phyloP scores from a whole-genome alignment of 257 asterid species.

The Solanum habrochaites region DNA sequence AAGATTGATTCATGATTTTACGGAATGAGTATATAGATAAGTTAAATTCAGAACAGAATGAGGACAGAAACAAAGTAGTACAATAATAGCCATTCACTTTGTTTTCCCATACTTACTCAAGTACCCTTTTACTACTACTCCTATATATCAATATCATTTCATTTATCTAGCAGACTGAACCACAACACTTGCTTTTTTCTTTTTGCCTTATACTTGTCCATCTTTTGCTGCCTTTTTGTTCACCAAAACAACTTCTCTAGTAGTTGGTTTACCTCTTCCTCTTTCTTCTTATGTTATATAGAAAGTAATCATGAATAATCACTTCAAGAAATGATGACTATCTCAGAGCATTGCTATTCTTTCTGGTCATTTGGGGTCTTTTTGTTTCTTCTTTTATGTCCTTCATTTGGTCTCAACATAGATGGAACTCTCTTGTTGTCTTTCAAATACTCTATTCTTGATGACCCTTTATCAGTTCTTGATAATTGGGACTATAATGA shows the following conservation, averaged over 20 bases:
- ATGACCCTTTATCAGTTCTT: slow-evolving; percentile 75
- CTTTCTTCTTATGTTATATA: slow-evolving; percentile 14
- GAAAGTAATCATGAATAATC: neutral
- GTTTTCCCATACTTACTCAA: slow-evolving; percentile 17
- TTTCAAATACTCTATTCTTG: slow-evolving; percentile 62
- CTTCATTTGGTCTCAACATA: slow-evolving; percentile 40
- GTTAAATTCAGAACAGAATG: neutral
- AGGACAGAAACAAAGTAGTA: slow-evolving; percentile 17
- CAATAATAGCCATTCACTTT: slow-evolving; percentile 4
- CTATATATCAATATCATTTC: neutral
- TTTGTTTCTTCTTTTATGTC: slow-evolving; percentile 23
- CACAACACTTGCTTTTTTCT: neutral
- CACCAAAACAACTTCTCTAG: slow-evolving; percentile 55
- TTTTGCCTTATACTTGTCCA: slow-evolving; percentile 7
- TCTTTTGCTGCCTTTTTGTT: slow-evolving; percentile 22
- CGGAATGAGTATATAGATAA: neutral
- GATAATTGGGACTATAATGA: slow-evolving; percentile 77
- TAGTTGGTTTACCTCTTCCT: slow-evolving; percentile 44
- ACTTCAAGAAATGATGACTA: slow-evolving; percentile 24
- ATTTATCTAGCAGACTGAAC: neutral
- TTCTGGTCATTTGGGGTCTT: slow-evolving; percentile 7
- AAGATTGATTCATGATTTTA: neutral
- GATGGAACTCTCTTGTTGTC: slow-evolving; percentile 84
- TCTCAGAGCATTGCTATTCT: neutral
- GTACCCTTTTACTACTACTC: neutral